A percentile compares a stretch with the other conserved stretches of the same genome.
Conservation (phyloP, 441 rosid species). For the Cnidoscolus chayamansa region DNA sequence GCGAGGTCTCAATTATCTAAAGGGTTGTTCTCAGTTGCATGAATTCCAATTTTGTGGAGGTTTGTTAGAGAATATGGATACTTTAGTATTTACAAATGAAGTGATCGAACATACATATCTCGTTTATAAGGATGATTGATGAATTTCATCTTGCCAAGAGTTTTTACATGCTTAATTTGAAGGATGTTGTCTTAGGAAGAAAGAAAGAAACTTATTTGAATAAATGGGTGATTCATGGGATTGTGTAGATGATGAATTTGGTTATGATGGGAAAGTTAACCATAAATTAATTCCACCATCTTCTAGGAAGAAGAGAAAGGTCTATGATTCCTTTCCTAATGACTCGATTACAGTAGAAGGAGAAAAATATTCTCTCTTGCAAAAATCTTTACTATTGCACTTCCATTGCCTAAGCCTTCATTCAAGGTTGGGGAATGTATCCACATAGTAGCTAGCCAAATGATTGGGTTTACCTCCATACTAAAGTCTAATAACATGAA, state of each 20-base stretch:
- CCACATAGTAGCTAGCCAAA: constrained; percentile 84
- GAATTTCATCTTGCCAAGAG: constrained; percentile 22
- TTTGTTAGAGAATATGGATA: constrained; percentile 32
- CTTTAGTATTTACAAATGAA: constrained; percentile 27
- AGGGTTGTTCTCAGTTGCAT: constrained; percentile 48
- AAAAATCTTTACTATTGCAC: constrained; percentile 48
- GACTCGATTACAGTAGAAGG: constrained; percentile 44
- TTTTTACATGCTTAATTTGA: constrained; percentile 40
- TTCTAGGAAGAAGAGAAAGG: constrained; percentile 41
- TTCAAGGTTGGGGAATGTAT: constrained; percentile 91
- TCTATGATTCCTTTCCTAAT: constrained; percentile 33
- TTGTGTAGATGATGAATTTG: constrained; percentile 44
- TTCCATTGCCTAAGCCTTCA: constrained; percentile 23
- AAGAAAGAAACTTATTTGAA: constrained; percentile 44
- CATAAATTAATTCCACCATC: constrained; percentile 33
- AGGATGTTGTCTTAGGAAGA: constrained; percentile 41
- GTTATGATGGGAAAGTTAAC: constrained; percentile 36
- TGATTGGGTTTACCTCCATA: constrained; percentile 57
- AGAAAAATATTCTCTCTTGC: constrained; percentile 60
- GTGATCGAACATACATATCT: constrained; percentile 12
- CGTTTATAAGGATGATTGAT: constrained; percentile 18
- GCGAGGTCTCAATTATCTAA: constrained; percentile 52
- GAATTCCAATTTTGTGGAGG: constrained; percentile 42
- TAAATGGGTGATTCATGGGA: constrained; percentile 46
- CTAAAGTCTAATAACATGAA: too few species aligned